Base-by-base conservation (phyloP, 108 stramenopile genomes). In the Conticribra weissflogii region DNA sequence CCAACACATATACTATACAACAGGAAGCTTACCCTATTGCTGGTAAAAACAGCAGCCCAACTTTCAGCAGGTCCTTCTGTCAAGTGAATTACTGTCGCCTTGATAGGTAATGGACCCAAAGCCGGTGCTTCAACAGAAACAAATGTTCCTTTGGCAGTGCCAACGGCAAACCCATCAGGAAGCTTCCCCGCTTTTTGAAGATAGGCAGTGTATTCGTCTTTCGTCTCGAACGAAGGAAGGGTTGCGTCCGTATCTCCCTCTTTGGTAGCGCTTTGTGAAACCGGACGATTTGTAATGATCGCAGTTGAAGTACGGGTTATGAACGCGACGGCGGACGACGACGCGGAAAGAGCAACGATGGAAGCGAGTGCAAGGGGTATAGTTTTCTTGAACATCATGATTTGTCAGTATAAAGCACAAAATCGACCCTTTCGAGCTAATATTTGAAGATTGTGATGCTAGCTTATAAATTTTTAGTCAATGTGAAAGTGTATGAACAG, bases 31-130 rank as follows among this genome's bases (percentile, higher is more conserved):
- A 91, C 90, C 84, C 83, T 88, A 51, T 94, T 94, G 23, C 74
- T 81, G 17, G 93, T 94, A 59, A 90, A 94, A 56, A 89, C 89
- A 44, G 93, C 93, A 46, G 86, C 88, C 93, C 93, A 94, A 63
- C 81, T 91, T n/a, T 90, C 87, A 22, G 87, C 88, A 9, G 93
- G 84, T 53, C 89, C 93, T 29, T 91, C 86, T 4, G 93, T 87
- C 68, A 94, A 76, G 52, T 91, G 84, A 70, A 94, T 91, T 12
- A 94, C 85, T 9, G 93, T 94, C 9, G 74, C 93, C 54, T 86
- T 82, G 44, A 94, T 94, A 14, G 83, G 81, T 57, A 91, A 69
- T 44, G 80, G 65, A 33, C 93, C 93, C 70, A 94, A 71, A 9
- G 86, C 71, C 9, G 93, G 93, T 14, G 90, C 93, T 69, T 94